Evolutionary conservation across 345 rosid species (phyloP), one percentile per base, ranked within the genome.

Genomic region (Camelina hispida): DNA sequence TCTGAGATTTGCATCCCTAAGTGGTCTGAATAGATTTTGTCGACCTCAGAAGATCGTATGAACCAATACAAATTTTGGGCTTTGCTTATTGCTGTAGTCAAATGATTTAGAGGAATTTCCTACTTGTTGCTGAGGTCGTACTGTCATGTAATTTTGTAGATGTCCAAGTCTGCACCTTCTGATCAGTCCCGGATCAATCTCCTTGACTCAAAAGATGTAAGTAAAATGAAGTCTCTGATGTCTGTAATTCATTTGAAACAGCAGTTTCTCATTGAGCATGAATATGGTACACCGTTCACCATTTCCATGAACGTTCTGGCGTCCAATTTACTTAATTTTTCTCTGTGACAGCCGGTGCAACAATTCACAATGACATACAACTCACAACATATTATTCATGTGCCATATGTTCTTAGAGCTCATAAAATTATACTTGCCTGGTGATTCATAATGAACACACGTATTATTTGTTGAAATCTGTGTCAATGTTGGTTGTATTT

Each of bases 121-220:
- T 52, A 54, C 34, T 34, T 23, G 1, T 77, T 56, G 11, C 43
- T 56, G n/a, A 46, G 66, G 37, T 70, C 43, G 16, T 54, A 28
- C 53, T 65, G 55, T 57, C 4, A 15, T 77, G 56, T 43, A 76
- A 86, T 81, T 62, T 73, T 83, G 53, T 80, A 93, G 98, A 93
- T 91, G 98, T 93, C 96, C 37, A 93, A 93, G 85, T 93, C 98
- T 79, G 91, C 91, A 66, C 87, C 91, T 69, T 89, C 96, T 52
- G 98, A 93, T 79, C 96, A 85, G 84, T 91, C 98, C 42, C 81
- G 96, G 72, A 91, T 91, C 84, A 91, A 93, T 84, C 96, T 93
- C 72, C 97, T 93, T 46, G 98, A 93, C 85, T 79, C 96, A 42
- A 93, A 89, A 81, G 94, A 89, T 81, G 97, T 93, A 80, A 87